Conservation (phyloP, 805 yeast species). For the Metschnikowia arizonensis region DNA sequence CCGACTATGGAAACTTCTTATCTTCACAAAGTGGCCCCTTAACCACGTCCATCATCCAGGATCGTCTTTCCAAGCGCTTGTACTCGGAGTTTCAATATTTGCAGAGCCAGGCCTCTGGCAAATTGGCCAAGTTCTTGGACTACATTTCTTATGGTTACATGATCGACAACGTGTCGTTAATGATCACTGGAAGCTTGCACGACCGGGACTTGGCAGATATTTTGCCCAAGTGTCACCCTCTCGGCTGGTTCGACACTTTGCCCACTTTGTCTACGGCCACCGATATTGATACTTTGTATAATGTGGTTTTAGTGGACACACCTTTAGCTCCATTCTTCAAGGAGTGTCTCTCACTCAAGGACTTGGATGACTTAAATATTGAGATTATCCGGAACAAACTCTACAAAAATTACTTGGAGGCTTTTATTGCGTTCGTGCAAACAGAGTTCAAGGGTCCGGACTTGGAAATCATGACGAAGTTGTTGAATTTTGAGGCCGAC, state of each 20-base stretch:
- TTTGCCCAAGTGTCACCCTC: conserved; percentile 86
- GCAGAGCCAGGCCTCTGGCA: conserved; percentile 77
- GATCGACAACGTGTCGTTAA: conserved; percentile 95
- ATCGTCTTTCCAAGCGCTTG: conserved; percentile 66
- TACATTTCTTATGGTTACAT: conserved; percentile 93
- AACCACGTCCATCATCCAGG: conserved; percentile 83
- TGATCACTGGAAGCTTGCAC: conserved; percentile 96
- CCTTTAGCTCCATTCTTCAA: conserved; percentile 97
- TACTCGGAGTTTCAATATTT: conserved; percentile 83
- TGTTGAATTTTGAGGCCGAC: conserved; percentile 90
- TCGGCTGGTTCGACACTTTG: conserved; percentile 97
- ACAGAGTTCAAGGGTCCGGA: conserved; percentile 69
- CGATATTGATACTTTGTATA: conserved; percentile 88
- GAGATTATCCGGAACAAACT: conserved; percentile 90
- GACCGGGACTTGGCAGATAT: conserved; percentile 89
- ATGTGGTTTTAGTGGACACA: conserved; percentile 90
- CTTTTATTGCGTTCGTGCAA: conserved; percentile 65
- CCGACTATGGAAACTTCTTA: conserved; percentile 91
- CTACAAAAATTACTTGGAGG: conserved; percentile 90
- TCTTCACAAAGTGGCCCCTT: conserved; percentile 79
- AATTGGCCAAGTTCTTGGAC: conserved; percentile 79
- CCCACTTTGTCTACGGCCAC: conserved; percentile 95
- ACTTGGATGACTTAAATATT: conserved; percentile 90
- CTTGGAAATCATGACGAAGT: conserved; percentile 68
- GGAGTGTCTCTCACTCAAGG: conserved; percentile 80